Percentiles rank a stretch among this genome's conserved stretches.
These are phyloP conservation scores for Mycogone perniciosa DNA, from an alignment of 2,329 filamentous ascomycete genomes.

Conservation along the genomic window DNA sequence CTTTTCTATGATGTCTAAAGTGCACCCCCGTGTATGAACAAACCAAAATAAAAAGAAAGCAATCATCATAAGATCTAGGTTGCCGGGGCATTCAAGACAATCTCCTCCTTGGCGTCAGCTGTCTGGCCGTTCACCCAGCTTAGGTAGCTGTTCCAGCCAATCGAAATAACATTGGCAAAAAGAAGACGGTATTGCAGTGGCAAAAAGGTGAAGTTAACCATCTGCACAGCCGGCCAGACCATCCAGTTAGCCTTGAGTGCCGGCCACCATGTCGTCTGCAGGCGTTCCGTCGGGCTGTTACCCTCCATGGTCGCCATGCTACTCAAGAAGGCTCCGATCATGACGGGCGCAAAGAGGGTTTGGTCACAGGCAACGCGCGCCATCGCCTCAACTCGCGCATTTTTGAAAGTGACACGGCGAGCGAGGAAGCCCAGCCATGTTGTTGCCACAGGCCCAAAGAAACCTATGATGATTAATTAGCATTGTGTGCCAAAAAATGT, in stretches of 20 bases:
- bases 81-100: slow-evolving; percentile 6
- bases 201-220: slow-evolving; percentile 80
- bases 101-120: slow-evolving; percentile 9
- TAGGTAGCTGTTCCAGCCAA: slow-evolving; percentile 60
- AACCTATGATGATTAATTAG: slow-evolving; percentile 36
- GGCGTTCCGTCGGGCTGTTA: slow-evolving; percentile 53
- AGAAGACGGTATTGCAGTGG: slow-evolving; percentile 77
- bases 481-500: neutral
- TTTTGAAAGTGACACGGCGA: slow-evolving; percentile 56
- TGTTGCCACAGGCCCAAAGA: slow-evolving; percentile 84
- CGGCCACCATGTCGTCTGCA: slow-evolving; percentile 61
- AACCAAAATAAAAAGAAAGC: neutral
- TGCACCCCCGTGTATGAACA: neutral
- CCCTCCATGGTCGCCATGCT: slow-evolving; percentile 83
- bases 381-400: slow-evolving; percentile 62
- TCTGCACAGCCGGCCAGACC: slow-evolving; percentile 81
- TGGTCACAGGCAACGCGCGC: slow-evolving; percentile 79
- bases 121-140: slow-evolving; percentile 53
- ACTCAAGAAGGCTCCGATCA: slow-evolving; percentile 74
- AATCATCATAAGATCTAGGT: neutral
- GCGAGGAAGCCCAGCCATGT: slow-evolving; percentile 82
- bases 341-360: slow-evolving; percentile 72
- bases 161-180: slow-evolving; percentile 75
- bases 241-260: slow-evolving; percentile 79
- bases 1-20: slow-evolving; percentile 7